Percentiles rank a stretch among this genome's conserved stretches.
phyloP scores from a whole-genome alignment of 208 protist species.

The Crithidia sp. region DNA sequence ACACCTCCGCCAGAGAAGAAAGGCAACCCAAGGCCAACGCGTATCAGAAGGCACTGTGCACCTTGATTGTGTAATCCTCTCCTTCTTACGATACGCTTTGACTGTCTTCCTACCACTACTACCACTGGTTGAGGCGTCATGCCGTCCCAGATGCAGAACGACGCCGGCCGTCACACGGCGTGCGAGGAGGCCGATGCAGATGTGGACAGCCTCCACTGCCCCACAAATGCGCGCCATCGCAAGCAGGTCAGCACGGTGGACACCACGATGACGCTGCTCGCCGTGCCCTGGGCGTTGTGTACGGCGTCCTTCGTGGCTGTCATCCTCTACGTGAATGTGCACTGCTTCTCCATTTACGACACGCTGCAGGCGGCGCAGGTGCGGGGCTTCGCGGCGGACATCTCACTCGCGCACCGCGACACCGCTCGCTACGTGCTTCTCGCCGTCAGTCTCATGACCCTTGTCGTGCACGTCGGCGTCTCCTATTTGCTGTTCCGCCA shows the following conservation, averaged over 20 bases:
- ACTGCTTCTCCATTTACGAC: constrained; percentile 12
- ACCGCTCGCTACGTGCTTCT: constrained; percentile 32
- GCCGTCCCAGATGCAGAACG: not conserved
- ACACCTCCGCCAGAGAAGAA: too few relatives aligned
- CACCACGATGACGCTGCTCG: constrained; percentile 9
- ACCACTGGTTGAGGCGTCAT: too few relatives aligned
- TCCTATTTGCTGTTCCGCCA: constrained; percentile 10
- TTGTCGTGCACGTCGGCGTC: constrained; percentile 1
- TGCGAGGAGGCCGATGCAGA: not conserved
- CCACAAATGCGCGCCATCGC: not conserved
- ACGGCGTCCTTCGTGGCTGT: constrained; percentile 23
- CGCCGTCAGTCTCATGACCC: constrained; percentile 19
- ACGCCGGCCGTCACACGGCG: not conserved
- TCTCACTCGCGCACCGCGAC: not conserved
- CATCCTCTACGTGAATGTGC: constrained; percentile 29
- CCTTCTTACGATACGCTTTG: too few relatives aligned
- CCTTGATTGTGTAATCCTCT: too few relatives aligned
- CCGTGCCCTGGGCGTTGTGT: constrained; percentile 11
- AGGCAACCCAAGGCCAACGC: too few relatives aligned
- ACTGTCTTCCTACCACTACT: too few relatives aligned
- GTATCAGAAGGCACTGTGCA: too few relatives aligned
- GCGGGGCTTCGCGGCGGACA: not conserved
- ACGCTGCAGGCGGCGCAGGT: not conserved
- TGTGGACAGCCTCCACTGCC: constrained; percentile 13
- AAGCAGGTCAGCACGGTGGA: constrained; percentile 6